Percentiles rank a stretch among this genome's conserved stretches.
Conservation (phyloP, 331 rosid genomes). For the Phaseolus coccineus region DNA sequence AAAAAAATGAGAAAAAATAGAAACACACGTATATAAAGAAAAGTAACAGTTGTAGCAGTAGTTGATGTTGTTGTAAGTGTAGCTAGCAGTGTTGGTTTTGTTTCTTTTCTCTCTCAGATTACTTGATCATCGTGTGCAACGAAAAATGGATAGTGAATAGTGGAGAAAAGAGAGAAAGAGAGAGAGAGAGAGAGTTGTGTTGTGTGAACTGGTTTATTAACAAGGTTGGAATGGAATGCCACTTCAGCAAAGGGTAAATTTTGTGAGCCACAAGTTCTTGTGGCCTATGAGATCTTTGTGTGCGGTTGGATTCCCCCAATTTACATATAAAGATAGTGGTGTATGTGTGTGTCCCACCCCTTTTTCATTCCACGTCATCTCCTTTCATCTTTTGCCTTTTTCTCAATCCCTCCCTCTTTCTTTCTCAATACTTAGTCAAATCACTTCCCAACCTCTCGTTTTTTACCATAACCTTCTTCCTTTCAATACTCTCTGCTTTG, state of each 20-base stretch:
- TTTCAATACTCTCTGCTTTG: neutral
- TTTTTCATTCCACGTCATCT: conserved; percentile 48
- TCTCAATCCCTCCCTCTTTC: neutral
- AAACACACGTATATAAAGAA: neutral
- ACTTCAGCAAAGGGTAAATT: conserved; percentile 54
- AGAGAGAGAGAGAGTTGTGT: neutral
- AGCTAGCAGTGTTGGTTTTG: conserved; percentile 1
- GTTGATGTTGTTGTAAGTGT: neutral
- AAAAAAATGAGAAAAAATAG: conserved; percentile 2
- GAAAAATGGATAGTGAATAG: conserved; percentile 36
- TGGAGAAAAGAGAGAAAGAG: conserved; percentile 1
- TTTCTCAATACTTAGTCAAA: conserved; percentile 11
- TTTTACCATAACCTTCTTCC: neutral
- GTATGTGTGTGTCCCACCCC: conserved; percentile 50
- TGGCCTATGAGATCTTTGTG: conserved; percentile 66
- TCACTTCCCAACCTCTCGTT: conserved; percentile 1
- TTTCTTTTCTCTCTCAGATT: conserved; percentile 1
- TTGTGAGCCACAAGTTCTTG: conserved; percentile 87
- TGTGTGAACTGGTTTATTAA: conserved; percentile 34
- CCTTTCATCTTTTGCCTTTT: conserved; percentile 3
- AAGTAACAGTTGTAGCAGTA: neutral
- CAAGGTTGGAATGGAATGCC: conserved; percentile 55
- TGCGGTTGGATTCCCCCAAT: conserved; percentile 70
- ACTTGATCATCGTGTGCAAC: conserved; percentile 20
- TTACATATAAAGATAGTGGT: conserved; percentile 62